A percentile compares a stretch with the other conserved stretches of the same genome.
phyloP scores from a whole-genome alignment of 2,329 filamentous ascomycete genomes.

The Ascochyta fabae region DNA sequence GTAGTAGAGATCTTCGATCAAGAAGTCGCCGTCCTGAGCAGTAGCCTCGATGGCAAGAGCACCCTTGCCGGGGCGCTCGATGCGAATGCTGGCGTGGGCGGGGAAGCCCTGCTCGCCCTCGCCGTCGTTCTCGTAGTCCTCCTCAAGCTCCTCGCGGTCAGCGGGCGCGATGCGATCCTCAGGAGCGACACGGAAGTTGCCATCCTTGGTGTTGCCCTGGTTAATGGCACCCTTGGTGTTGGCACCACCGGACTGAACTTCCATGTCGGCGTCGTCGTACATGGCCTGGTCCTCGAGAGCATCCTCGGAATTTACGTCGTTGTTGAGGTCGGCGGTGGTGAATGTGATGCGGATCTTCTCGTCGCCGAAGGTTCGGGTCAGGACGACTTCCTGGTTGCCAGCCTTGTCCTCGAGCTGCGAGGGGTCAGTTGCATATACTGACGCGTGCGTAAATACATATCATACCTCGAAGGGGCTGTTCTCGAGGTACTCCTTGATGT shows the following conservation, averaged over 20 bases:
- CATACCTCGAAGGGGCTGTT: constrained; percentile 80
- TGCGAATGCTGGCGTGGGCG: constrained; percentile 80
- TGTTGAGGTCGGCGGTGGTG: constrained; percentile 81
- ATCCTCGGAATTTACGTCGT: constrained; percentile 44
- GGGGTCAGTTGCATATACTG: constrained; percentile 7
- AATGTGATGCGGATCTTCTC: constrained; percentile 90
- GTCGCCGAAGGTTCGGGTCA: constrained; percentile 82
- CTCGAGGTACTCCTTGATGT: constrained; percentile 86
- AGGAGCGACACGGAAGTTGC: constrained; percentile 62
- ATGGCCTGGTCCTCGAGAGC: constrained; percentile 62
- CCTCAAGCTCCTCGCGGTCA: constrained; percentile 63
- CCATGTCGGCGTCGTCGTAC: constrained; percentile 46
- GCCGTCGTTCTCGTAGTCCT: constrained; percentile 62
- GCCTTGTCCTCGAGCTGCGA: constrained; percentile 71
- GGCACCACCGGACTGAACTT: constrained; percentile 62
- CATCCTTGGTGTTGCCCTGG: constrained; percentile 57
- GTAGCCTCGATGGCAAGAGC: constrained; percentile 86
- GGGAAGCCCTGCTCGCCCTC: constrained; percentile 67
- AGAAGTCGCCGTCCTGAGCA: constrained; percentile 83
- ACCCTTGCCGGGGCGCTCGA: constrained; percentile 86
- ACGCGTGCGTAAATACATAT: neutral
- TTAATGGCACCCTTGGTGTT: constrained; percentile 64
- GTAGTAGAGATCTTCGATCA: constrained; percentile 90
- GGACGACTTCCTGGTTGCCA: constrained; percentile 85
- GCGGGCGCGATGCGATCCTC: constrained; percentile 64